These are phyloP conservation scores for Fusarium vanettenii DNA, from an alignment of 2,329 filamentous ascomycete genomes.

Conservation along the genomic window DNA sequence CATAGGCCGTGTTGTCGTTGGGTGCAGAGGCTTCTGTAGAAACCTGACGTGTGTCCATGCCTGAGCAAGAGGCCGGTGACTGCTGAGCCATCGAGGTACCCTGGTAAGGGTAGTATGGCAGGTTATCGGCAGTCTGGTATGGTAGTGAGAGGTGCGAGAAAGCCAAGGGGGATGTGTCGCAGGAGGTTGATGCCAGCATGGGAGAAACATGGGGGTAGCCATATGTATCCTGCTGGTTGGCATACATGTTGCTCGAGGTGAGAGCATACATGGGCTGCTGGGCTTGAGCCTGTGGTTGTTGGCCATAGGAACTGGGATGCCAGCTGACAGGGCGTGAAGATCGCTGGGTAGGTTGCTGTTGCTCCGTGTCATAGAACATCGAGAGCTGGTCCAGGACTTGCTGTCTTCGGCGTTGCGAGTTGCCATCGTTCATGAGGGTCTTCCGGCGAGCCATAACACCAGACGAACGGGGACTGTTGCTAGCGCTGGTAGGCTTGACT, in stretches of 20 bases:
- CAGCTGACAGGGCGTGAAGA: constrained; percentile 76
- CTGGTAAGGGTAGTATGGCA: constrained; percentile 55
- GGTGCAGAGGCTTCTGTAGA: constrained; percentile 48
- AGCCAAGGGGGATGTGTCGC: constrained; percentile 66
- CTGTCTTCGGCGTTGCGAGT: constrained; percentile 58
- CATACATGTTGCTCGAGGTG: constrained; percentile 50
- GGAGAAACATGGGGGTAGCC: constrained; percentile 60
- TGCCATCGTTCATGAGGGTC: constrained; percentile 65
- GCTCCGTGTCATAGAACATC: constrained; percentile 39
- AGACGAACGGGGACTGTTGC: constrained; percentile 73
- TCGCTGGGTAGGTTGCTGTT: constrained; percentile 39
- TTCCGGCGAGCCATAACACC: constrained; percentile 63
- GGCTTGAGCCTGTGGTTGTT: constrained; percentile 51
- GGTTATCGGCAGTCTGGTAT: constrained; percentile 53
- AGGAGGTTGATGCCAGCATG: constrained; percentile 67
- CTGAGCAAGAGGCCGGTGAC: constrained; percentile 43
- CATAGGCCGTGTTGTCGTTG: constrained; percentile 22
- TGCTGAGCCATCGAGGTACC: constrained; percentile 52
- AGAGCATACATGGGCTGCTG: constrained; percentile 55
- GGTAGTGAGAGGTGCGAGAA: constrained; percentile 67
- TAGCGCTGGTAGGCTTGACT: constrained; percentile 74
- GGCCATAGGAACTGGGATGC: constrained; percentile 73
- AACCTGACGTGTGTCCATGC: constrained; percentile 29
- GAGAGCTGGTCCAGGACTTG: constrained; percentile 59
- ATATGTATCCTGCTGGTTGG: constrained; percentile 56